Conservation (phyloP, 192 early-diverging fungal genomes). For the Backusella westeae region DNA sequence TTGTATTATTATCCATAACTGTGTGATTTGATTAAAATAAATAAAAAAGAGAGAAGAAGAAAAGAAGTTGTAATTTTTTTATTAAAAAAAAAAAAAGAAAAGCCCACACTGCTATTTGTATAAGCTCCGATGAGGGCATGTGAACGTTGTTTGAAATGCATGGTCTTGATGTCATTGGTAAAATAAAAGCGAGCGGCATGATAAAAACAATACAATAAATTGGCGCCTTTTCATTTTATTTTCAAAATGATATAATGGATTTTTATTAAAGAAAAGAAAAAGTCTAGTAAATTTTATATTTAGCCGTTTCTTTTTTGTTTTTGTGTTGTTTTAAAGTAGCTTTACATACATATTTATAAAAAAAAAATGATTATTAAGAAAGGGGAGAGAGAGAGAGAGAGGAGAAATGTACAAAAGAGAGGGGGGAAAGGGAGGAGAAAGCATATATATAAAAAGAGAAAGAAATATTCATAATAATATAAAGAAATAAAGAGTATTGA, state of each 20-base stretch:
- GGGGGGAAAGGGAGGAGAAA: not conserved
- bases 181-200: not conserved
- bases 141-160: conserved; percentile 3
- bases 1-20: not conserved
- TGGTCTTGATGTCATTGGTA: conserved; percentile 3
- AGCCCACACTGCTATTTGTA: not conserved
- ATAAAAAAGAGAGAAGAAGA: not conserved
- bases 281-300: not conserved
- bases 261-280: not conserved
- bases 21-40: not conserved
- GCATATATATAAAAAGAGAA: not conserved
- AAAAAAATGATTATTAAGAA: not conserved
- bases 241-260: not conserved
- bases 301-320: not conserved
- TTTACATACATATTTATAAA: conserved; percentile 8
- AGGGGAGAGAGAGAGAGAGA: not conserved
- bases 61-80: not conserved
- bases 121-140: conserved; percentile 3
- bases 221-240: conserved; percentile 1
- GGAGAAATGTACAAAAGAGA: not conserved
- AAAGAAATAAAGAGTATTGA: not conserved
- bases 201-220: not conserved
- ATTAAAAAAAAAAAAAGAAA: not conserved
- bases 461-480: not conserved
- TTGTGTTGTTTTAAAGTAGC: not conserved